These are phyloP conservation scores for Coniochaeta hoffmannii DNA, from an alignment of 2,329 filamentous ascomycete genomes.

Conservation along the genomic window DNA sequence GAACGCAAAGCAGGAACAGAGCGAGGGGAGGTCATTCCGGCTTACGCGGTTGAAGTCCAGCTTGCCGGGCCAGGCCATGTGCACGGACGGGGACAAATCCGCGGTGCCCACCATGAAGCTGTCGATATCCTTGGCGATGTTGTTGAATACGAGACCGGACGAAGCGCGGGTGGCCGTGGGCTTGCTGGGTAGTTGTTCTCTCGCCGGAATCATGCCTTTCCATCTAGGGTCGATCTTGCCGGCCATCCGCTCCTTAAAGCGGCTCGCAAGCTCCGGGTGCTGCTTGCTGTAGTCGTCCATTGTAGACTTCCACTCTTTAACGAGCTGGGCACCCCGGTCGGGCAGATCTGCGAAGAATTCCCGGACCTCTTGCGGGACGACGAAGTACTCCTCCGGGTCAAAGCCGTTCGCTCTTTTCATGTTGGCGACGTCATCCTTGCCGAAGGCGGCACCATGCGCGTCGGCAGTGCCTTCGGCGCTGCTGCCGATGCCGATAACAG, in stretches of 20 bases:
- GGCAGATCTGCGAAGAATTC: conserved; percentile 44
- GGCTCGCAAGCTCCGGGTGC: conserved; percentile 19
- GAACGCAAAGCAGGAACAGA: conserved; percentile 9
- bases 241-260: conserved; percentile 38
- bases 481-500: conserved; percentile 46
- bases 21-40: no score
- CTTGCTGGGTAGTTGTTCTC: conserved; percentile 33
- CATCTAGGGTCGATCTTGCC: conserved; percentile 42
- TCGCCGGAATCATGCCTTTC: conserved; percentile 40
- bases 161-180: conserved; percentile 41
- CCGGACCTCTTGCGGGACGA: conserved; percentile 35
- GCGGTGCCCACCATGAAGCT: conserved; percentile 39
- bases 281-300: conserved; percentile 8
- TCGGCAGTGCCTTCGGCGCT: conserved; percentile 37
- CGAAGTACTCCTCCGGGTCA: conserved; percentile 38
- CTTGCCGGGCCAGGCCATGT: conserved; percentile 42
- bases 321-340: conserved; percentile 34
- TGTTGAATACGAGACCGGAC: conserved; percentile 40
- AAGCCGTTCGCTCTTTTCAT: conserved; percentile 45
- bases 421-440: conserved; percentile 41
- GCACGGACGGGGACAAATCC: conserved; percentile 37
- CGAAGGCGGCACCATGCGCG: conserved; percentile 52
- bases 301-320: conserved; percentile 39
- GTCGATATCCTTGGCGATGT: conserved; percentile 30
- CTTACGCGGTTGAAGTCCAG: conserved; percentile 41